phyloP scores from a whole-genome alignment of 192 early-diverging fungal genomes.

The Coemansia sp. region DNA sequence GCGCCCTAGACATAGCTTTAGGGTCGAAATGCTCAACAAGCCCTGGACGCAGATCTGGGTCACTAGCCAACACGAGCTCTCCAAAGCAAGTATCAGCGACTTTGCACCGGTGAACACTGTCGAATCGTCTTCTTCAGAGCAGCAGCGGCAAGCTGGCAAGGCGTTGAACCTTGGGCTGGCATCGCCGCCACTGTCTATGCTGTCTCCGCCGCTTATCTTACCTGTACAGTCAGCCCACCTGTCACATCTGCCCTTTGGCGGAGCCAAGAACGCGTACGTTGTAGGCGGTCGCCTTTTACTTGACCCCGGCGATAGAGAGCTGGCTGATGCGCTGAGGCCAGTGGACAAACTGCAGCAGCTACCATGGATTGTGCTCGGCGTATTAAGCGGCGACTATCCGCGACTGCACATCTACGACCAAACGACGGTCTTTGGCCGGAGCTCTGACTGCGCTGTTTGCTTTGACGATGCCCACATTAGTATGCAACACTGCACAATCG shows the following conservation, averaged over 20 bases:
- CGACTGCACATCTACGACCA: constrained; percentile 22
- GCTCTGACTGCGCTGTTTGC: constrained; percentile 24
- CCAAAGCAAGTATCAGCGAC: neutral
- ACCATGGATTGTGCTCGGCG: constrained; percentile 30
- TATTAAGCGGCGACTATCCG: constrained; percentile 24
- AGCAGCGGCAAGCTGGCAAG: neutral
- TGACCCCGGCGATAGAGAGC: constrained; percentile 18
- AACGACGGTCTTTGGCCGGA: constrained; percentile 28
- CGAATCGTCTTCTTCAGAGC: neutral
- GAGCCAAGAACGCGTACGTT: constrained; percentile 28
- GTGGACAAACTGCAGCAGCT: neutral
- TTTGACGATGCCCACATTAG: constrained; percentile 45
- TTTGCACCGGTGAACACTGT: neutral
- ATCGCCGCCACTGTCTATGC: neutral
- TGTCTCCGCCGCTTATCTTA: constrained; percentile 36
- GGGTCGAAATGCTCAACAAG: constrained; percentile 23
- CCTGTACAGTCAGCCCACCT: constrained; percentile 38
- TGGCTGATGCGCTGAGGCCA: neutral
- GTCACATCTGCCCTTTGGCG: constrained; percentile 29
- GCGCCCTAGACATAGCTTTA: constrained; percentile 20
- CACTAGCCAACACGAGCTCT: constrained; percentile 5
- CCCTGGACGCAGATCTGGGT: constrained; percentile 50
- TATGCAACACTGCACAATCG: constrained; percentile 35
- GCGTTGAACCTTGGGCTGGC: neutral
- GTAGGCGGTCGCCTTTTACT: constrained; percentile 25